These are phyloP conservation scores for Penicillium sp. DNA, from an alignment of 2,329 filamentous ascomycete species.

Conservation along the genomic window DNA sequence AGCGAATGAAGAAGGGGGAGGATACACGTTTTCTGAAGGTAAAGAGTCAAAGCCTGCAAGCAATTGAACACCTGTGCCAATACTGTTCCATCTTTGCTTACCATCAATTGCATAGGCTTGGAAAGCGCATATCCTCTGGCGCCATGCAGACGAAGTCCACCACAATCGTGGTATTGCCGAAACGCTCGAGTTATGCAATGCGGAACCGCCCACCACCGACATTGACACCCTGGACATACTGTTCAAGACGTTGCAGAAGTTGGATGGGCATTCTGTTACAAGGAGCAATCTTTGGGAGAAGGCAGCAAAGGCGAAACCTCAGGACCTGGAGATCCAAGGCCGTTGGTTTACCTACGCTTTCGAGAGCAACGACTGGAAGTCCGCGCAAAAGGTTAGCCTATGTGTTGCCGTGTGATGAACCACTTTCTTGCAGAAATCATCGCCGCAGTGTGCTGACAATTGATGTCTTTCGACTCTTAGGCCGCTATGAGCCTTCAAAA, in stretches of 20 bases:
- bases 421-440: no score
- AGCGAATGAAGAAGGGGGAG: constrained; percentile 59
- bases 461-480: constrained; percentile 28
- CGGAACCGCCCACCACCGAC: constrained; percentile 47
- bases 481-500: constrained; percentile 54
- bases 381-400: constrained; percentile 52
- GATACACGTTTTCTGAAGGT: constrained; percentile 46
- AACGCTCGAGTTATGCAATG: constrained; percentile 46
- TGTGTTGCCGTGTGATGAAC: neutral
- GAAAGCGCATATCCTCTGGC: constrained; percentile 46
- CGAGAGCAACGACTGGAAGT: constrained; percentile 47
- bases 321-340: constrained; percentile 47
- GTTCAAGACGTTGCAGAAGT: constrained; percentile 41
- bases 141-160: constrained; percentile 45
- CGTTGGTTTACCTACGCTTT: constrained; percentile 50
- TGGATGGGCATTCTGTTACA: constrained; percentile 38
- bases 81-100: constrained; percentile 11
- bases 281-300: constrained; percentile 48
- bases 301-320: constrained; percentile 48
- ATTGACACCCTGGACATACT: constrained; percentile 49
- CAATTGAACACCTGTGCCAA: neutral
- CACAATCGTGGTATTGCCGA: constrained; percentile 47
- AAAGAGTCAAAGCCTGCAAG: constrained; percentile 10
- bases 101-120: constrained; percentile 37
- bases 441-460: neutral